A percentile compares a stretch with the other conserved stretches of the same genome.
phyloP scores from a whole-genome alignment of 441 rosid species.

The Syzygium syzygioides region DNA sequence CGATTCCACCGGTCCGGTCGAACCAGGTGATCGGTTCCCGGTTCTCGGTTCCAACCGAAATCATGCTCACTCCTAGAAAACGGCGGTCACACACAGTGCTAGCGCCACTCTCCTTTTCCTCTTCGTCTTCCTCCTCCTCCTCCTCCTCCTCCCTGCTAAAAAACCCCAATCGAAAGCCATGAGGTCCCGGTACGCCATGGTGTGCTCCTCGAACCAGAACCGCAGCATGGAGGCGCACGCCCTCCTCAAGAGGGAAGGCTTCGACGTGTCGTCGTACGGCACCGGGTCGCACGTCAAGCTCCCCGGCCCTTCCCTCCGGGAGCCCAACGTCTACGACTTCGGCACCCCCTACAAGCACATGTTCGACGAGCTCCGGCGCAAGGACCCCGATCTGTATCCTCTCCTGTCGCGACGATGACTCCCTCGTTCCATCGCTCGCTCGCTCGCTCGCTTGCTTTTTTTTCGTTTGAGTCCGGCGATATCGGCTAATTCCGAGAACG shows the following conservation, averaged over 20 bases:
- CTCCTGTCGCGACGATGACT: not conserved
- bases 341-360: conserved; percentile 93
- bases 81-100: no score
- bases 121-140: not conserved
- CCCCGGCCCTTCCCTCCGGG: conserved; percentile 91
- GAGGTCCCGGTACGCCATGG: conserved; percentile 72
- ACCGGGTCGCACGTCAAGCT: conserved; percentile 91
- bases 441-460: not conserved
- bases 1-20: no score
- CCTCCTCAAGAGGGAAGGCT: conserved; percentile 71
- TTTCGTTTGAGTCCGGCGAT: not conserved
- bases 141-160: not conserved
- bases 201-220: conserved; percentile 94
- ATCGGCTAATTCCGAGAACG: not conserved
- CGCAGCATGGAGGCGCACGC: conserved; percentile 95
- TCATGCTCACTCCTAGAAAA: no score
- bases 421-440: not conserved
- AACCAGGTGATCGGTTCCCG: no score
- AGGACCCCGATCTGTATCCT: conserved; percentile 91
- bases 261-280: conserved; percentile 86
- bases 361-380: conserved; percentile 90
- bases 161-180: not conserved
- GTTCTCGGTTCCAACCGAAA: no score
- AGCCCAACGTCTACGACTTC: conserved; percentile 88
- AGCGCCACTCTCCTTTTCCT: not conserved